Evolutionary conservation across 495 filamentous ascomycete species (phyloP).

Genomic region (Annulohypoxylon moriforme): DNA sequence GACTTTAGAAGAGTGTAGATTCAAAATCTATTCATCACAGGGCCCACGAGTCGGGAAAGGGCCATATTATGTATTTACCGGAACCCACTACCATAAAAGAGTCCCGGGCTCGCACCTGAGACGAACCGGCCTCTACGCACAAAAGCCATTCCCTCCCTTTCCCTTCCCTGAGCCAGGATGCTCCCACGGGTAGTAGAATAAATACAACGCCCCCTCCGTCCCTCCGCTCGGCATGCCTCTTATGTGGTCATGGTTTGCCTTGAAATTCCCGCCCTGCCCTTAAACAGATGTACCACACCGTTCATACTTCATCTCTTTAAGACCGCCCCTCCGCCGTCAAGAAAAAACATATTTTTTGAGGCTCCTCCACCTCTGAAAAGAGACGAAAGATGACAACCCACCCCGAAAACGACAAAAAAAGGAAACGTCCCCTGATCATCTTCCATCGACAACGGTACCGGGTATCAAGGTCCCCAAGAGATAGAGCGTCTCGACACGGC

Average conservation of each 20-base stretch:
- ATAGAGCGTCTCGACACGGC: not conserved
- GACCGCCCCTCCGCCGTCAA: not conserved
- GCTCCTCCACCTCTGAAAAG: conserved; percentile 21
- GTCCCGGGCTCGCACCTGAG: conserved; percentile 18
- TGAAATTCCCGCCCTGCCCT: not conserved
- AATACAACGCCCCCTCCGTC: conserved; percentile 28
- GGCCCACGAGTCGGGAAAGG: conserved; percentile 16
- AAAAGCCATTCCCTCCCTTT: conserved; percentile 12
- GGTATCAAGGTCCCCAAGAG: conserved; percentile 25
- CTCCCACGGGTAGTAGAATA: conserved; percentile 28
- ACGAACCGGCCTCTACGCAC: conserved; percentile 21
- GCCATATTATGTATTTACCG: conserved; percentile 48
- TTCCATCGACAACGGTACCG: conserved; percentile 19
- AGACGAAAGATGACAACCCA: conserved; percentile 31
- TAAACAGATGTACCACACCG: conserved; percentile 25
- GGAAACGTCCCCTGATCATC: conserved; percentile 16
- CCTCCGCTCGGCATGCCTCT: conserved; percentile 40
- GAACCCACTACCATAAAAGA: conserved; percentile 9
- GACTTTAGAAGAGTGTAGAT: conserved; percentile 11
- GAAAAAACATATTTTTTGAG: not conserved
- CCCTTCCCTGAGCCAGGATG: conserved; percentile 10
- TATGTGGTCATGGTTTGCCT: conserved; percentile 21
- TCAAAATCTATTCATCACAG: conserved; percentile 13
- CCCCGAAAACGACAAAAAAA: conserved; percentile 38
- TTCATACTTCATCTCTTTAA: conserved; percentile 31